These are phyloP conservation scores for Cyclocybe cylindracea DNA, from an alignment of 768 basidiomycete genomes.

Conservation along the genomic window DNA sequence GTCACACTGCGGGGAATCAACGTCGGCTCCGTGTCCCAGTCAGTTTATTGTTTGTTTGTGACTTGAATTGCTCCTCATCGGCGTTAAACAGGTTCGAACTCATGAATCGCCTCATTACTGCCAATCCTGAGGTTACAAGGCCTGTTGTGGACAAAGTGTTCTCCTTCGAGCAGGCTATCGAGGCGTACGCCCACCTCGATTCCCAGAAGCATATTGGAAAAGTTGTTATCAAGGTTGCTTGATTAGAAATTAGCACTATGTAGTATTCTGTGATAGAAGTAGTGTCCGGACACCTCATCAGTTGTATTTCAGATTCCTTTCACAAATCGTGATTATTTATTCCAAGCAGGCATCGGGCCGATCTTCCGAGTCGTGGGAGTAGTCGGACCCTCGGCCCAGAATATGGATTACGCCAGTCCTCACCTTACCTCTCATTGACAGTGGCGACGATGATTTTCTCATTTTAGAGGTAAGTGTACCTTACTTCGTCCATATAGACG, in stretches of 20 bases:
- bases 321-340: too few relatives aligned
- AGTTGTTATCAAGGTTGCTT: conserved; percentile 49
- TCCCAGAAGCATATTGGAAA: conserved; percentile 64
- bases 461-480: too few relatives aligned
- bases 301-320: too few relatives aligned
- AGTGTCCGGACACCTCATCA: too few relatives aligned
- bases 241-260: not conserved
- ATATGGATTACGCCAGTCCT: too few relatives aligned
- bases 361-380: too few relatives aligned
- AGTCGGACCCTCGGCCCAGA: too few relatives aligned
- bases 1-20: conserved; percentile 51
- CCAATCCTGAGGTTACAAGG: conserved; percentile 39
- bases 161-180: conserved; percentile 49
- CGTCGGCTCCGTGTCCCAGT: conserved; percentile 62
- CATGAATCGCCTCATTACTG: conserved; percentile 50
- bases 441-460: too few relatives aligned
- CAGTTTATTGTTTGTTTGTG: conserved; percentile 17
- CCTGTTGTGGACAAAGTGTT: conserved; percentile 63
- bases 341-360: too few relatives aligned
- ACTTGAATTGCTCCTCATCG: not conserved
- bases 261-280: too few relatives aligned
- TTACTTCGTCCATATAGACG: too few relatives aligned
- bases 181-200: conserved; percentile 54
- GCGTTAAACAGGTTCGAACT: conserved; percentile 44
- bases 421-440: too few relatives aligned